Evolutionary conservation across 1,284 basidiomycete genomes (phyloP).

Genomic region (Ustilago loliicola): DNA sequence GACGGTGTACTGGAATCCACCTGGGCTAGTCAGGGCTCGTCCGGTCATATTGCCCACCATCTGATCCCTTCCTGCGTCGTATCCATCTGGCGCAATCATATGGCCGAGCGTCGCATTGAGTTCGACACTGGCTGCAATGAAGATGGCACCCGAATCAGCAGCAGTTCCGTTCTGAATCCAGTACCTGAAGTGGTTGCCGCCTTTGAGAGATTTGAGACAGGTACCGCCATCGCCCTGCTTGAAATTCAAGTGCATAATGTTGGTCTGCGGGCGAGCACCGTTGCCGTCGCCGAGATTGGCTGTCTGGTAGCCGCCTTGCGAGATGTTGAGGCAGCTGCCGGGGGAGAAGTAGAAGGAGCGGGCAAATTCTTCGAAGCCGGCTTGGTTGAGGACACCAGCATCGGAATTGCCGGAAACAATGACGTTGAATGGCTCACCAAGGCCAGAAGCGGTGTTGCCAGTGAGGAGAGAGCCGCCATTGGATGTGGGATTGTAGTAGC

Average conservation of each 20-base stretch:
- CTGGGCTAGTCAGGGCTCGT: slow-evolving; percentile 49
- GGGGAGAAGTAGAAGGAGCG: slow-evolving; percentile 56
- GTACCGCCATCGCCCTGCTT: slow-evolving; percentile 56
- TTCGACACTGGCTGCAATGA: slow-evolving; percentile 66
- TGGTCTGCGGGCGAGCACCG: slow-evolving; percentile 58
- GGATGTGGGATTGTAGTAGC: slow-evolving; percentile 29
- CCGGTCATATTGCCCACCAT: slow-evolving; percentile 64
- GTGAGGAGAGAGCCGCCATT: slow-evolving; percentile 52
- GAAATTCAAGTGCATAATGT: slow-evolving; percentile 61
- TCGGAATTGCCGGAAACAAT: slow-evolving; percentile 63
- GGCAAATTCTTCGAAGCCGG: slow-evolving; percentile 57
- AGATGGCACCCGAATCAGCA: slow-evolving; percentile 61
- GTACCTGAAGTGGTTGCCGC: slow-evolving; percentile 68
- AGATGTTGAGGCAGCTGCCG: slow-evolving; percentile 64
- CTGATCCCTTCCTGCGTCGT: slow-evolving; percentile 63
- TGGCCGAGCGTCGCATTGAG: slow-evolving; percentile 49
- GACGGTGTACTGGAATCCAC: slow-evolving; percentile 57
- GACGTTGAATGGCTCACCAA: slow-evolving; percentile 65
- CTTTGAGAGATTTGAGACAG: slow-evolving; percentile 60
- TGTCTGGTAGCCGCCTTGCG: slow-evolving; percentile 59
- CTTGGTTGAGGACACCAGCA: slow-evolving; percentile 45
- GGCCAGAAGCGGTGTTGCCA: slow-evolving; percentile 18
- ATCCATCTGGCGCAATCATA: slow-evolving; percentile 63
- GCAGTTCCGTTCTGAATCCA: slow-evolving; percentile 64
- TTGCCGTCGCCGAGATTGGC: slow-evolving; percentile 68